Conservation (phyloP, 2,329 filamentous ascomycete genomes). For the Pseudogymnoascus sp. region DNA sequence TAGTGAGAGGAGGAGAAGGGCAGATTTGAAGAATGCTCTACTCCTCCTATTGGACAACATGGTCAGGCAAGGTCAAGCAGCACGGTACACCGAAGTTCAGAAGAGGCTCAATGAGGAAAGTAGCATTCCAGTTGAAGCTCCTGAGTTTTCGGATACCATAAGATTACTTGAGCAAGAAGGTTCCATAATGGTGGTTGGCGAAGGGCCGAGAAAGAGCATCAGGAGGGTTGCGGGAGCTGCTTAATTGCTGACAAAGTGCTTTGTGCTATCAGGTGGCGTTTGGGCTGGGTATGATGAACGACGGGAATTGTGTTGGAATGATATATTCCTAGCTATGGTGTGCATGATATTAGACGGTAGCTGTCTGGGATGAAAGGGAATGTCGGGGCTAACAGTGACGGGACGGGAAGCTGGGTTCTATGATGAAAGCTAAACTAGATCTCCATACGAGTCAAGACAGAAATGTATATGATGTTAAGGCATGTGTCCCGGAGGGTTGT, state of each 20-base stretch:
- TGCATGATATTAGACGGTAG: background rate
- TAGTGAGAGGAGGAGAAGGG: constrained; percentile 72
- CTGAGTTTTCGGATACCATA: constrained; percentile 78
- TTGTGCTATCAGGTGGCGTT: constrained; percentile 3
- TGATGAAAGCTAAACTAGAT: background rate
- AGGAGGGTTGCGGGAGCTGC: constrained; percentile 59
- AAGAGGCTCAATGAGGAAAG: constrained; percentile 64
- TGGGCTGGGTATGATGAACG: constrained; percentile 1
- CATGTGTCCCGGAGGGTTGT: background rate
- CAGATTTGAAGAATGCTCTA: constrained; percentile 76
- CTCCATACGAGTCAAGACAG: constrained; percentile 1
- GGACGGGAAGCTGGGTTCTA: background rate
- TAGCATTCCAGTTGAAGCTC: constrained; percentile 62
- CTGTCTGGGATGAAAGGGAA: constrained; percentile 1
- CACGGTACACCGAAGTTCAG: constrained; percentile 71
- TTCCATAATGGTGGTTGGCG: constrained; percentile 68
- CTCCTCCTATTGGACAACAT: constrained; percentile 73
- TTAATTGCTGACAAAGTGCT: constrained; percentile 17
- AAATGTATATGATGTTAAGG: constrained; percentile 7
- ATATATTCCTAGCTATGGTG: constrained; percentile 3
- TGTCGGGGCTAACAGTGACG: background rate
- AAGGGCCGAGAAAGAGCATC: constrained; percentile 75
- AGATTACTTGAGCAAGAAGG: constrained; percentile 78
- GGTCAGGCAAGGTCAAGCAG: constrained; percentile 57
- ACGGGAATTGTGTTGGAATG: background rate